Conservation (phyloP, 495 filamentous ascomycete genomes). For the Penicillium robsamsonii region DNA sequence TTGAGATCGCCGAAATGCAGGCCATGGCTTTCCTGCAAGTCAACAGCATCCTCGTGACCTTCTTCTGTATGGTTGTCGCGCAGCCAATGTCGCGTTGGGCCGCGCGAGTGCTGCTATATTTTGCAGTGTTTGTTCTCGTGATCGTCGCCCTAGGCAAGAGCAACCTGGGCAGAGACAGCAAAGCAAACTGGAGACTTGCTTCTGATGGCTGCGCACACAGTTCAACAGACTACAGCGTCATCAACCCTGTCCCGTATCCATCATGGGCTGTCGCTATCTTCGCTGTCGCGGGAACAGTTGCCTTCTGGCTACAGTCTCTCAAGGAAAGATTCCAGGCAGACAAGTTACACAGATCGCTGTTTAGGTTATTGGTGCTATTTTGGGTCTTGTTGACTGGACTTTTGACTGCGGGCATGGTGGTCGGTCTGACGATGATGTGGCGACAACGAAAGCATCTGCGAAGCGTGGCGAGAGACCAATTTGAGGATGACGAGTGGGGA, state of each 20-base stretch:
- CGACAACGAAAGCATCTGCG: slow-evolving; percentile 5
- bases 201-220: slow-evolving; percentile 2
- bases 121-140: slow-evolving; percentile 1
- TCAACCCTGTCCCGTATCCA: slow-evolving; percentile 1
- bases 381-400: slow-evolving; percentile 6
- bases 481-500: slow-evolving; percentile 4
- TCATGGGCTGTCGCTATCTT: slow-evolving; percentile 2
- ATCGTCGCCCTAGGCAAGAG: not conserved
- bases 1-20: slow-evolving; percentile 4
- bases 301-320: slow-evolving; percentile 2
- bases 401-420: slow-evolving; percentile 1
- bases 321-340: not conserved
- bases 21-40: slow-evolving; percentile 5
- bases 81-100: slow-evolving; percentile 3
- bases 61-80: slow-evolving; percentile 1
- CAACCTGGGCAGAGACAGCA: not conserved
- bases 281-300: not conserved
- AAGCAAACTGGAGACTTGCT: not conserved
- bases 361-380: not conserved
- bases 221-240: slow-evolving; percentile 1
- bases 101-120: not conserved
- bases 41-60: slow-evolving; percentile 5
- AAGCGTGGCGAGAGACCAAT: slow-evolving; percentile 1
- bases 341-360: not conserved
- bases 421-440: not conserved